phyloP scores from a whole-genome alignment of 1,284 basidiomycete genomes.

The Marasmius sp. region DNA sequence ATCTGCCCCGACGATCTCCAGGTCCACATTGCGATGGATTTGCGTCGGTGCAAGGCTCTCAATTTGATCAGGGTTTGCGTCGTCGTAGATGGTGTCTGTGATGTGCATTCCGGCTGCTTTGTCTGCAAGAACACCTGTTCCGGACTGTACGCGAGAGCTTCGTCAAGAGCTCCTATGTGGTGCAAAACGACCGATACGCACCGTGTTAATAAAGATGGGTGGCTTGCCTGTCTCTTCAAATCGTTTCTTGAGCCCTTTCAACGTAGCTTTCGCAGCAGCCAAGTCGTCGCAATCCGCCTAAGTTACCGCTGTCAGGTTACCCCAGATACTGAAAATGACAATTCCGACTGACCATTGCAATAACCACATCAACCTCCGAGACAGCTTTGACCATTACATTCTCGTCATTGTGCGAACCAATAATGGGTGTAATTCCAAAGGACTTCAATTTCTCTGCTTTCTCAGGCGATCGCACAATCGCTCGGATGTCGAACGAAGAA shows the following conservation, averaged over 20 bases:
- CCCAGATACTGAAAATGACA: background rate
- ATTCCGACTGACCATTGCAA: conserved; percentile 30
- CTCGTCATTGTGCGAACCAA: conserved; percentile 31
- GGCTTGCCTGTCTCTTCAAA: conserved; percentile 34
- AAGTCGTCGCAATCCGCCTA: conserved; percentile 46
- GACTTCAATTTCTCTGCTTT: conserved; percentile 31
- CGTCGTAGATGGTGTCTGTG: conserved; percentile 35
- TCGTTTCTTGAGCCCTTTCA: conserved; percentile 44
- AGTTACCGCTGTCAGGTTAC: background rate
- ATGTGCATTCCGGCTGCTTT: conserved; percentile 33
- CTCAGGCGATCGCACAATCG: conserved; percentile 34
- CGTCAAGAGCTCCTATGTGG: background rate
- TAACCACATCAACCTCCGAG: conserved; percentile 34
- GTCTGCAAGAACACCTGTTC: conserved; percentile 34
- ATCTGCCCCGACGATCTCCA: conserved; percentile 35
- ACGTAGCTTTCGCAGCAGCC: conserved; percentile 39
- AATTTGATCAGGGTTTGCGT: conserved; percentile 37
- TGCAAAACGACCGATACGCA: conserved; percentile 25
- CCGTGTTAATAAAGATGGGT: conserved; percentile 54
- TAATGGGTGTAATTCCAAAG: conserved; percentile 28
- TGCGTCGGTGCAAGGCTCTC: conserved; percentile 33
- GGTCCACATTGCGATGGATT: conserved; percentile 38
- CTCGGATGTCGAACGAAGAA: conserved; percentile 33
- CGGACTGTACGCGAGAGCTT: conserved; percentile 7
- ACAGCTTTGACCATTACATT: conserved; percentile 29